phyloP scores from a whole-genome alignment of 345 rosid species.

The Rhizophora apiculata region DNA sequence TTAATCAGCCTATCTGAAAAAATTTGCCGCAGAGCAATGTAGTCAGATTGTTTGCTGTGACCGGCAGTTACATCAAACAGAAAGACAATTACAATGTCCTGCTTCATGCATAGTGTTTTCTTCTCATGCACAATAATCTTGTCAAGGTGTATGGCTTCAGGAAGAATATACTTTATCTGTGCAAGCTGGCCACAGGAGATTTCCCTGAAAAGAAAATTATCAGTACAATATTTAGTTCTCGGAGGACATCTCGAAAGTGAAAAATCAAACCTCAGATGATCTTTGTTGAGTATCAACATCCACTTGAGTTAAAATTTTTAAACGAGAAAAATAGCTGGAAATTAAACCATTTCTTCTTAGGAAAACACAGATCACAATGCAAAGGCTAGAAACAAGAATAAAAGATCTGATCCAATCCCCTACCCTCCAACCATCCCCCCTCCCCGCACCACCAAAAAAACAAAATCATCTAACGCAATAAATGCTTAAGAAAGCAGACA shows the following conservation, averaged over 20 bases:
- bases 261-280: neutral
- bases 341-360: neutral
- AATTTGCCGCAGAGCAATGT: constrained; percentile 31
- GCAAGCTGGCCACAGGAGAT: constrained; percentile 38
- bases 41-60: constrained; percentile 35
- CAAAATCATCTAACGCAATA: neutral
- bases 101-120: constrained; percentile 44
- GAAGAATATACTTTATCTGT: constrained; percentile 46
- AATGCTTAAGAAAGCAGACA: neutral
- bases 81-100: constrained; percentile 39
- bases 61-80: constrained; percentile 32
- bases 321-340: neutral
- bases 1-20: constrained; percentile 38
- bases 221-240: neutral
- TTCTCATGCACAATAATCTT: constrained; percentile 43
- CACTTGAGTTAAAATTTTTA: no score
- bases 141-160: constrained; percentile 41
- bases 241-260: neutral
- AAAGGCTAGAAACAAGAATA: neutral
- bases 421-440: no score
- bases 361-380: neutral
- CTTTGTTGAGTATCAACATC: no score
- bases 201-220: constrained; percentile 27
- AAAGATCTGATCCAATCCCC: no score
- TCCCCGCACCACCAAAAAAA: no score